Base-by-base conservation (phyloP, 352 stramenopile genomes). In the Albugo laibachii region DNA sequence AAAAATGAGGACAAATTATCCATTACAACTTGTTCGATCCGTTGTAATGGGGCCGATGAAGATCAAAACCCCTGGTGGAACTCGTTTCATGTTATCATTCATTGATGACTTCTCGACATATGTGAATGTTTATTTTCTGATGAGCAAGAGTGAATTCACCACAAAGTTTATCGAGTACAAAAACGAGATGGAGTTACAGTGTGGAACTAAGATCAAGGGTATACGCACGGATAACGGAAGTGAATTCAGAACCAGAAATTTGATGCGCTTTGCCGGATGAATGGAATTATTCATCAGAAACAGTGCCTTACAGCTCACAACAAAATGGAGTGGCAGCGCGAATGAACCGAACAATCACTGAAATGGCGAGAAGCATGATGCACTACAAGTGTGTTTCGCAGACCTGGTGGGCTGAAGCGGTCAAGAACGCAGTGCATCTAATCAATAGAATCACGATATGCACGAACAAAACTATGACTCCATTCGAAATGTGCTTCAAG, bases 191-290 rank as follows among this genome's bases (percentile, higher is more conserved):
- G 49, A 62, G 36, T 55, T 52, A 5, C 49, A 63, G n/a, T 61
- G 49, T 13, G 48, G 51, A 13, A 11, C 49, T 12, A 41, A 38
- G 0, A 48, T 63, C 5, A 59, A 63, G 43, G 48, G 38, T 31
- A 13, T 71, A 13, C 43, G 56, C 5, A 59, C 59, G 5, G 56
- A 65, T 53, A 64, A 64, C 13, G 62, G 53, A 1, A 51, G 45
- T 3, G 56, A 67, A 43, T 59, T n/a, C 36, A 46, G 12, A 61
- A 58, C 48, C 52, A 63, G 36, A 41, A 38, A 8, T 47, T 65
- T 8, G n/a, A 46, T 0, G 31, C n/a, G 0, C 19, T 52, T 5
- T 60, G 48, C 36, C 16, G 49, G 1, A 13, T 48, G 40, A 36
- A 47, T 14, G 56, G 51, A 10, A 65, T 68, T 45, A 13, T 50